A percentile compares a stretch with the other conserved stretches of the same genome.
phyloP scores from a whole-genome alignment of 2,329 filamentous ascomycete genomes.

The Torrubiellomyces zombiae region DNA sequence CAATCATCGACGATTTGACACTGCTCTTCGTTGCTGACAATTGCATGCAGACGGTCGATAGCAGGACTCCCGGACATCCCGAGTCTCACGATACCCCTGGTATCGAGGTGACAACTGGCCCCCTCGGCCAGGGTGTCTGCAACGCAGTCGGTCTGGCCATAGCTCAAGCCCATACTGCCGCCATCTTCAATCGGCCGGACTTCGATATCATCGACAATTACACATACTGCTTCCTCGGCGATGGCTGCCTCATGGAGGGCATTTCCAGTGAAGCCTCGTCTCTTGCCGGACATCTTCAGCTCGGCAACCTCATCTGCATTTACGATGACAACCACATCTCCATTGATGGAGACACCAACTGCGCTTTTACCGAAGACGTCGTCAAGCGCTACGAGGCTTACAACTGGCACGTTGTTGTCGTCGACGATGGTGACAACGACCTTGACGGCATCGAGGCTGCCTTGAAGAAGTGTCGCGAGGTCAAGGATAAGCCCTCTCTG shows the following conservation, averaged over 20 bases:
- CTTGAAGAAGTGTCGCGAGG: constrained; percentile 66
- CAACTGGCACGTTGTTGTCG: constrained; percentile 81
- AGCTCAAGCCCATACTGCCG: constrained; percentile 81
- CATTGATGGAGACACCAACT: constrained; percentile 87
- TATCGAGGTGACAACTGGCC: constrained; percentile 94
- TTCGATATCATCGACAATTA: constrained; percentile 89
- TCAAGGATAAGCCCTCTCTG: constrained; percentile 91
- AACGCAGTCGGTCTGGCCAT: constrained; percentile 98
- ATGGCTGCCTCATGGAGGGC: constrained; percentile 98
- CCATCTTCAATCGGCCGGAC: constrained; percentile 89
- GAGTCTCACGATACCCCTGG: constrained; percentile 94
- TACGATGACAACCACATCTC: constrained; percentile 99
- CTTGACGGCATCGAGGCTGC: constrained; percentile 76
- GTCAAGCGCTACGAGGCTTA: constrained; percentile 89
- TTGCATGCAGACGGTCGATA: constrained; percentile 29
- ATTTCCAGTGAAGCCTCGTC: constrained; percentile 85
- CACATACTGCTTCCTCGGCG: constrained; percentile 93
- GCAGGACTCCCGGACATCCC: constrained; percentile 88
- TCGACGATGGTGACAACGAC: constrained; percentile 79
- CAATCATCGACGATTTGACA: not conserved
- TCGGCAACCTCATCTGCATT: constrained; percentile 91
- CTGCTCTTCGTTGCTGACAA: constrained; percentile 3
- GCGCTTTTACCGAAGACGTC: constrained; percentile 94
- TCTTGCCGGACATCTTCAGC: constrained; percentile 85
- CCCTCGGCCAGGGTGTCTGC: constrained; percentile 90